phyloP scores from a whole-genome alignment of 2,329 filamentous ascomycete species.

The Cercospora janseana region DNA sequence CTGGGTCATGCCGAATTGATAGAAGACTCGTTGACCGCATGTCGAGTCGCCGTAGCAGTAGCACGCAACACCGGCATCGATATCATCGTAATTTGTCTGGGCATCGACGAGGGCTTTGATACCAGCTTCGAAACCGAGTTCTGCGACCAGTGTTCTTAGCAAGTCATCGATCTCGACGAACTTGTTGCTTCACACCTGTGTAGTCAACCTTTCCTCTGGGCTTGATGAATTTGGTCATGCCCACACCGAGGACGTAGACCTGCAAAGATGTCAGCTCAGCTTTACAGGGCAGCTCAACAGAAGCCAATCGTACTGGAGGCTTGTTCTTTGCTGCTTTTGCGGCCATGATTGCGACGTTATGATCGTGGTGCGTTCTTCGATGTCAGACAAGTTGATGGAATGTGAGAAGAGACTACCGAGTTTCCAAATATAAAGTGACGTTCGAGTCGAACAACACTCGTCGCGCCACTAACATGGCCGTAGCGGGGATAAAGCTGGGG shows the following conservation, averaged over 20 bases:
- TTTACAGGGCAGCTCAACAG: neutral
- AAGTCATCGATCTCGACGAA: too few relatives aligned
- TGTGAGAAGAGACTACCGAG: neutral
- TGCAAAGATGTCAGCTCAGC: slow-evolving; percentile 4
- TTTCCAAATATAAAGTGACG: slow-evolving; percentile 6
- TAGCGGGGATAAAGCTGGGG: slow-evolving; percentile 18
- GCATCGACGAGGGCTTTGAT: slow-evolving; percentile 82
- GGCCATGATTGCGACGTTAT: slow-evolving; percentile 24
- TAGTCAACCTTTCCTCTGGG: slow-evolving; percentile 91
- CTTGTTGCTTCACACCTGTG: slow-evolving; percentile 51
- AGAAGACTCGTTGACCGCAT: slow-evolving; percentile 93
- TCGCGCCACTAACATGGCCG: slow-evolving; percentile 13
- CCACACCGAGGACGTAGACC: slow-evolving; percentile 87
- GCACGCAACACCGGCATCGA: slow-evolving; percentile 89
- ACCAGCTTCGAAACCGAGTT: slow-evolving; percentile 88
- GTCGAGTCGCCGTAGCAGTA: slow-evolving; percentile 97
- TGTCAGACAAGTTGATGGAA: neutral
- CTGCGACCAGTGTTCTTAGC: slow-evolving; percentile 41
- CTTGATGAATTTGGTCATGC: slow-evolving; percentile 99
- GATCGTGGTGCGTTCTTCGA: neutral
- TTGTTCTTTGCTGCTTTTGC: slow-evolving; percentile 30
- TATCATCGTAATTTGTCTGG: slow-evolving; percentile 92
- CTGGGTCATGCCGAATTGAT: slow-evolving; percentile 95
- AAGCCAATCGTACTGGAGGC: slow-evolving; percentile 17
- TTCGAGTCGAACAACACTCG: slow-evolving; percentile 18